A percentile compares a stretch with the other conserved stretches of the same genome.
These are phyloP conservation scores for Recurvomyces mirabilis DNA, from an alignment of 495 filamentous ascomycete genomes.

Conservation along the genomic window DNA sequence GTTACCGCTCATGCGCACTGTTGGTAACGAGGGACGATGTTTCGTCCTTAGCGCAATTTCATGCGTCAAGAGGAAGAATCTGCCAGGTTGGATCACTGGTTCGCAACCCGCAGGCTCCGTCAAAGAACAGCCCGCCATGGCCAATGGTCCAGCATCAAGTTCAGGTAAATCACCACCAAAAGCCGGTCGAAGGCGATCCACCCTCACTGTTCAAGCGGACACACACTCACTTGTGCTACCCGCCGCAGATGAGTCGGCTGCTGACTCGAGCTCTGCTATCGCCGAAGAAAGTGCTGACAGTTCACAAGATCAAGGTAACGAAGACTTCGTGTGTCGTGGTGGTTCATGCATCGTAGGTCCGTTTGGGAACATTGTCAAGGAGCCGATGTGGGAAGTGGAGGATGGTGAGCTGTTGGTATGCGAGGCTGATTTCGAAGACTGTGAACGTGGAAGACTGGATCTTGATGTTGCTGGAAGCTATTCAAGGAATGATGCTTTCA, in stretches of 20 bases:
- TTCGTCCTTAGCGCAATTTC: slow-evolving; percentile 86
- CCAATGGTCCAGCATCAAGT: neutral
- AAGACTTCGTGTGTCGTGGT: slow-evolving; percentile 51
- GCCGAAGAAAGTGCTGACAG: neutral
- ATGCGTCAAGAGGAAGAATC: slow-evolving; percentile 49
- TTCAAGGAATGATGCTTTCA: slow-evolving; percentile 73
- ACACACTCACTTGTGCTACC: slow-evolving; percentile 14
- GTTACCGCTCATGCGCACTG: slow-evolving; percentile 69
- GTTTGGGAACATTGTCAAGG: slow-evolving; percentile 61
- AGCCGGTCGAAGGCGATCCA: slow-evolving; percentile 8
- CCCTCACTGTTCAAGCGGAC: slow-evolving; percentile 11
- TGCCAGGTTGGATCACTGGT: slow-evolving; percentile 45
- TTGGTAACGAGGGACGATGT: slow-evolving; percentile 68
- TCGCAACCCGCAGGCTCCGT: neutral
- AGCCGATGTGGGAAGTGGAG: slow-evolving; percentile 76
- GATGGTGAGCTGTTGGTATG: slow-evolving; percentile 41
- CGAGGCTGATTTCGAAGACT: slow-evolving; percentile 53
- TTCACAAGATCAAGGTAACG: slow-evolving; percentile 5
- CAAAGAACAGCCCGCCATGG: neutral
- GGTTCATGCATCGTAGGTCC: slow-evolving; percentile 77
- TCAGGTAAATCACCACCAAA: neutral
- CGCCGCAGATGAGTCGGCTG: slow-evolving; percentile 1
- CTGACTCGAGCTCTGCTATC: neutral
- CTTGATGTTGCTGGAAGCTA: slow-evolving; percentile 69
- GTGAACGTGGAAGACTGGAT: slow-evolving; percentile 49